Base-by-base conservation (phyloP, 1,284 basidiomycete species). In the Cutaneotrichosporon dermatis region DNA sequence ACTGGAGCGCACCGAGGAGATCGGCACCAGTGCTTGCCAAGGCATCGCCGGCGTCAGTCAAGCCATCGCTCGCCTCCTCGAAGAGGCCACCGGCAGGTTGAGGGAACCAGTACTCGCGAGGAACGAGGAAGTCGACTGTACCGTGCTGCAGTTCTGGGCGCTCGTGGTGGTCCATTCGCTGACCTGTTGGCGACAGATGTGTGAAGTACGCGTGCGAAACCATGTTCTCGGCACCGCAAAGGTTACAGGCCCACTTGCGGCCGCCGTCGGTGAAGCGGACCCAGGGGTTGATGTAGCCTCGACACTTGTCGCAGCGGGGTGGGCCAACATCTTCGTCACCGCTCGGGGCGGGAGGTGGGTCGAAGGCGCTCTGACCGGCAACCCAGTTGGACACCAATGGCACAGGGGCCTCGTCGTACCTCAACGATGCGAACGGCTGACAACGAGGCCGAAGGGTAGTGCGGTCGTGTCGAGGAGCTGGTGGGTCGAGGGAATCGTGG, bases 261-360 rank as follows among this genome's bases (percentile, higher is more conserved):
- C 96, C 96, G 8, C 90, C 91, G 40, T 90, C 84, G 13, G 86
- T 81, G 84, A 91, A 99, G 37, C 83, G 82, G 72, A 88, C 92
- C 93, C 93, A 99, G 0, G 94, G 88, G 74, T 98, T 99, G 71
- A 99, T 84, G 77, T 99, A 99, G 0, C 84, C 91, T 66, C 92
- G 83, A 78, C 96, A 99, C 48, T 84, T 82, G 55, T 83, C 85
- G 73, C 96, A 99, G 41, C 96, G 83, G 11, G 90, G 85, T 12
- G 95, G 96, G 8, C 93, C 94, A 7, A 77, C 74, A 45, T 80
- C 79, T 16, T 73, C 71, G 6, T 61, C 68, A 11, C 55, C 61
- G 3, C 1, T 83, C 86, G 67, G 89, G 82, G 78, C 92, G 94
- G 45, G 83, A 6, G 94, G 95, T 3, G 90, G 91, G 13, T 79